phyloP scores from a whole-genome alignment of 2,329 filamentous ascomycete species.

The Venturia carpophila region DNA sequence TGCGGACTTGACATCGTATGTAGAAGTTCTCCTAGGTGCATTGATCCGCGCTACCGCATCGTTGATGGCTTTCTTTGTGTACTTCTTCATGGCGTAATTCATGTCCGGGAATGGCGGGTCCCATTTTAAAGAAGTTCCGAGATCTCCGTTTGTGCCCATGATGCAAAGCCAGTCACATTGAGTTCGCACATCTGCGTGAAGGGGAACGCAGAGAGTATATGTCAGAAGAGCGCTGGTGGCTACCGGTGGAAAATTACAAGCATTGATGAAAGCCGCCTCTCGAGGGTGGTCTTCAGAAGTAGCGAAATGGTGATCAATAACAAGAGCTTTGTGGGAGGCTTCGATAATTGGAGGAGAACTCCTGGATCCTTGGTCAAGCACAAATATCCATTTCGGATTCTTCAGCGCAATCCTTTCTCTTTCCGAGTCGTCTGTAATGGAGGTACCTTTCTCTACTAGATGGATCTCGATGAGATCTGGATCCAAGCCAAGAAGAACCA shows the following conservation, averaged over 20 bases:
- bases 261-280: slow-evolving; percentile 49
- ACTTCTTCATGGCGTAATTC: slow-evolving; percentile 49
- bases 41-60: slow-evolving; percentile 58
- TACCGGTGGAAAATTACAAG: slow-evolving; percentile 57
- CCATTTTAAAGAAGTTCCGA: slow-evolving; percentile 60
- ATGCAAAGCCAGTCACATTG: slow-evolving; percentile 55
- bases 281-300: slow-evolving; percentile 51
- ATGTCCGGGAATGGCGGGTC: slow-evolving; percentile 59
- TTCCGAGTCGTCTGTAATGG: slow-evolving; percentile 49
- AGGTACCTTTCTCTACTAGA: slow-evolving; percentile 52
- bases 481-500: slow-evolving; percentile 51
- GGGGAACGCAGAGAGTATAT: slow-evolving; percentile 52
- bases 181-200: slow-evolving; percentile 44
- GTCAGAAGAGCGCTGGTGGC: slow-evolving; percentile 57
- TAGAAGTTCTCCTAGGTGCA: slow-evolving; percentile 54
- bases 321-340: slow-evolving; percentile 42
- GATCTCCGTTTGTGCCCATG: slow-evolving; percentile 59
- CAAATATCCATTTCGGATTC: slow-evolving; percentile 51
- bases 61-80: slow-evolving; percentile 56
- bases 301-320: slow-evolving; percentile 59
- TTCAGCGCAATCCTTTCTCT: slow-evolving; percentile 44
- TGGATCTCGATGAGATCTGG: slow-evolving; percentile 48
- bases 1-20: slow-evolving; percentile 52
- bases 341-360: slow-evolving; percentile 48
- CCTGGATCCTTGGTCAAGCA: slow-evolving; percentile 58